Evolutionary conservation across 768 basidiomycete genomes (phyloP), one percentile per base, ranked within the genome.

Genomic region (Calocybe gangraenosa): DNA sequence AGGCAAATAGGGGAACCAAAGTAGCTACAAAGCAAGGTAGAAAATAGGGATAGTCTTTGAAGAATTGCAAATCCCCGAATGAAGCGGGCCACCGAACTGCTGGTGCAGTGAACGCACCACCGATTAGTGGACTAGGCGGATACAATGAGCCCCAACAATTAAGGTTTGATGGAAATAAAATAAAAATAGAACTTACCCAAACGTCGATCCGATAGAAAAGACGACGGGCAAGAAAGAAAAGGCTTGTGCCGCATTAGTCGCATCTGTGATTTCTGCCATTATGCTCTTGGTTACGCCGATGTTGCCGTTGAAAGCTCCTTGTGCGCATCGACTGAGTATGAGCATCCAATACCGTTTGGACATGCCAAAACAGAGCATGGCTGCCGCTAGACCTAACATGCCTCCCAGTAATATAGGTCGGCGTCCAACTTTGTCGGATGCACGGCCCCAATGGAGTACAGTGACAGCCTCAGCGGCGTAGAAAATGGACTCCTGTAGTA

Each of bases 11-110:
- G 0, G 76, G 64, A 52, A 75, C 74, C 0, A 74, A 74, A 0
- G 78, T 74, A 3, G 78, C 68, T 2, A 81, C 68, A 6, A 76
- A 66, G 50, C 80, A 84, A 3, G 83, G 72, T 37, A 84, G 66
- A 58, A 84, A 81, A 49, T 79, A 81, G 0, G 78, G 78, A 41
- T 71, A 72, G 30, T 63, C 49, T 3, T 51, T 57, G 65, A 75
- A 71, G 40, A 81, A 76, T 7, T 59, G 50, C 17, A 53, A 50
- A 2, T 52, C 39, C 3, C 57, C 55, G 42, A 81, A 79, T n/a
- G 68, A 13, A 0, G 32, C 28, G 23, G 77, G 75, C 50, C 72
- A 78, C 15, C 65, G 64, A 28, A 75, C 68, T 14, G 65, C 66
- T 11, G 79, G 79, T 1, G 65, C 61, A 11, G 72, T 63, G 33